Evolutionary conservation across 371 early-diverging fungal genomes (phyloP).

Genomic region (Syncephalis plumigaleata): DNA sequence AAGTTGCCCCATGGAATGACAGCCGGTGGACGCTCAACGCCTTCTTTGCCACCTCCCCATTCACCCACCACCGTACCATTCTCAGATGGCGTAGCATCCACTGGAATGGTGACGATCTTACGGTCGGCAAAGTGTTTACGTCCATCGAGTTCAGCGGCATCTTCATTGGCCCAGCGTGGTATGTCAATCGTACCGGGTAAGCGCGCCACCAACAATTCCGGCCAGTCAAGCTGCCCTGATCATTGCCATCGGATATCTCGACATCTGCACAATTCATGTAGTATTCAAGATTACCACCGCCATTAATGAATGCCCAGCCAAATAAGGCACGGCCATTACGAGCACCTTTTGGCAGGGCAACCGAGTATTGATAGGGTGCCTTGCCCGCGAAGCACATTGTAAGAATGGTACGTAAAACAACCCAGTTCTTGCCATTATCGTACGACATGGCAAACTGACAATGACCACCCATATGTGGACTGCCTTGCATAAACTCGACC

Average conservation of each 20-base stretch:
- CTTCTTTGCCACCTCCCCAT: too few species aligned
- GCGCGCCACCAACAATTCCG: conserved; percentile 4
- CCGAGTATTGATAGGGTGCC: too few species aligned
- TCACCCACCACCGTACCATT: too few species aligned
- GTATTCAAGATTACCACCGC: conserved; percentile 3
- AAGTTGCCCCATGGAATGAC: too few species aligned
- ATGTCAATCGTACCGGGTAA: conserved; percentile 1
- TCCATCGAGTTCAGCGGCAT: too few species aligned
- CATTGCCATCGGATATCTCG: neutral
- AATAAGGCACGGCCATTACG: neutral
- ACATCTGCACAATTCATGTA: conserved; percentile 9
- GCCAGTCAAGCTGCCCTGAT: neutral
- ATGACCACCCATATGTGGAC: conserved; percentile 34
- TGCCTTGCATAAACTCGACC: conserved; percentile 10
- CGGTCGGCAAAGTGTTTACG: too few species aligned
- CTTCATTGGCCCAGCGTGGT: neutral
- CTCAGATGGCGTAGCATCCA: too few species aligned
- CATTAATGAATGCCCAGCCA: conserved; percentile 1
- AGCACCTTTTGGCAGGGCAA: too few species aligned
- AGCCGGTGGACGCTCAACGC: too few species aligned
- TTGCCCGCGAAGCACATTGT: neutral
- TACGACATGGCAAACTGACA: conserved; percentile 48
- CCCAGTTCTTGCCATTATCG: conserved; percentile 26
- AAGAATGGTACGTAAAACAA: conserved; percentile 1
- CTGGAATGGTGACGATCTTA: too few species aligned